These are phyloP conservation scores for Umbelopsis sp. DNA, from an alignment of 192 early-diverging fungal species.

Conservation along the genomic window DNA sequence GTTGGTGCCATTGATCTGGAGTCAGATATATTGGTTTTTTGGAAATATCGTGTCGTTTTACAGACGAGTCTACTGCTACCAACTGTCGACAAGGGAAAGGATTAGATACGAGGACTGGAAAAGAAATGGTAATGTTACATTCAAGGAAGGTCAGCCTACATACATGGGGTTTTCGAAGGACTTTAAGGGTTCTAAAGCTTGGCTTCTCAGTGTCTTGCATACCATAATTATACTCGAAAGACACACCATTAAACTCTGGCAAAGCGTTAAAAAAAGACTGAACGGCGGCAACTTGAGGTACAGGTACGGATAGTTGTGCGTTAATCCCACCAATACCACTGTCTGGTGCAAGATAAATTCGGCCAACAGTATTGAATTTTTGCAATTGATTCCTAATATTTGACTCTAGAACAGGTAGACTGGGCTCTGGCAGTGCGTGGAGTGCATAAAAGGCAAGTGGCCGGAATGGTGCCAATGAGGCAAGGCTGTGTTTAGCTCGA, in stretches of 20 bases:
- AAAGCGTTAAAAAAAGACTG: constrained; percentile 53
- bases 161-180: constrained; percentile 58
- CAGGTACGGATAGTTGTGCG: constrained; percentile 71
- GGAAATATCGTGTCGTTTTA: constrained; percentile 48
- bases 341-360: constrained; percentile 69
- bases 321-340: constrained; percentile 61
- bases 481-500: not conserved
- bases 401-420: constrained; percentile 3
- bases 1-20: constrained; percentile 66
- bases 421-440: constrained; percentile 5
- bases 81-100: constrained; percentile 1
- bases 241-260: constrained; percentile 34
- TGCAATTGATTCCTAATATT: constrained; percentile 14
- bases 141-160: too few relatives aligned
- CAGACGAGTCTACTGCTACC: constrained; percentile 54
- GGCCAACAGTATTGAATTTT: constrained; percentile 57
- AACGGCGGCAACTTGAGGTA: constrained; percentile 46
- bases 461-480: not conserved
- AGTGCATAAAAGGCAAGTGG: constrained; percentile 34
- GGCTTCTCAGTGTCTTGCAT: constrained; percentile 40
- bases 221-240: constrained; percentile 33
- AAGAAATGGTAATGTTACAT: not conserved
- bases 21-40: constrained; percentile 65
- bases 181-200: constrained; percentile 67
- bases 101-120: not conserved